phyloP scores from a whole-genome alignment of 2,329 filamentous ascomycete species.

The Aspergillus sp. region DNA sequence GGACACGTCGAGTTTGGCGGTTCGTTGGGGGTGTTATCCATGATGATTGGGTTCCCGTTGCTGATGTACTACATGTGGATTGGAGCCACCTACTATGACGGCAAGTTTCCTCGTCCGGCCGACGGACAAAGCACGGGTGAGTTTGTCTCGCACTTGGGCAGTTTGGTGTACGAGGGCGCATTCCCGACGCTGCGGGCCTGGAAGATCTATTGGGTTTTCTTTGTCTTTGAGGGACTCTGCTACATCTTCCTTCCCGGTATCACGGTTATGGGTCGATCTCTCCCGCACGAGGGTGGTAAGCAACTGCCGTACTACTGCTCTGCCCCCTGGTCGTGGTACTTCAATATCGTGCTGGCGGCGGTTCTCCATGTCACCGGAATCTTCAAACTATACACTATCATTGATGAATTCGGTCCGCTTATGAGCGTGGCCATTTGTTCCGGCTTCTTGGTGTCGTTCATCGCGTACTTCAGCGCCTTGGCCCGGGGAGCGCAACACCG shows the following conservation, averaged over 20 bases:
- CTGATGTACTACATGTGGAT: constrained; percentile 99
- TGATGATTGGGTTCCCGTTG: constrained; percentile 89
- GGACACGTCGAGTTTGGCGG: constrained; percentile 76
- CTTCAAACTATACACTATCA: constrained; percentile 82
- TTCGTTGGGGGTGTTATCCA: constrained; percentile 63
- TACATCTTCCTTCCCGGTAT: constrained; percentile 85
- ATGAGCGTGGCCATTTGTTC: constrained; percentile 89
- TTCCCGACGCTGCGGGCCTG: constrained; percentile 78
- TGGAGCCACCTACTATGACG: constrained; percentile 85
- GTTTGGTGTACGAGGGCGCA: constrained; percentile 72
- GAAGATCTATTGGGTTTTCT: constrained; percentile 90
- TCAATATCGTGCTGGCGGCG: constrained; percentile 65
- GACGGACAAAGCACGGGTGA: constrained; percentile 59
- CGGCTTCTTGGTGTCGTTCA: constrained; percentile 71
- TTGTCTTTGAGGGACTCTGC: constrained; percentile 71
- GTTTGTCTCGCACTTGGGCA: constrained; percentile 62
- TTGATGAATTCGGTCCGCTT: constrained; percentile 91
- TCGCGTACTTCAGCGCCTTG: constrained; percentile 80
- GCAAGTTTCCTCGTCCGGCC: constrained; percentile 62
- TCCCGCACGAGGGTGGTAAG: constrained; percentile 72
- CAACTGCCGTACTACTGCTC: constrained; percentile 94
- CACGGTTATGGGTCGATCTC: constrained; percentile 77
- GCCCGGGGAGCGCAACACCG: constrained; percentile 75
- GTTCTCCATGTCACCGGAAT: constrained; percentile 70
- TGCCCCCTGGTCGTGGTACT: constrained; percentile 77